Conservation (phyloP, 2,329 filamentous ascomycete species). For the Capronia coronata region DNA sequence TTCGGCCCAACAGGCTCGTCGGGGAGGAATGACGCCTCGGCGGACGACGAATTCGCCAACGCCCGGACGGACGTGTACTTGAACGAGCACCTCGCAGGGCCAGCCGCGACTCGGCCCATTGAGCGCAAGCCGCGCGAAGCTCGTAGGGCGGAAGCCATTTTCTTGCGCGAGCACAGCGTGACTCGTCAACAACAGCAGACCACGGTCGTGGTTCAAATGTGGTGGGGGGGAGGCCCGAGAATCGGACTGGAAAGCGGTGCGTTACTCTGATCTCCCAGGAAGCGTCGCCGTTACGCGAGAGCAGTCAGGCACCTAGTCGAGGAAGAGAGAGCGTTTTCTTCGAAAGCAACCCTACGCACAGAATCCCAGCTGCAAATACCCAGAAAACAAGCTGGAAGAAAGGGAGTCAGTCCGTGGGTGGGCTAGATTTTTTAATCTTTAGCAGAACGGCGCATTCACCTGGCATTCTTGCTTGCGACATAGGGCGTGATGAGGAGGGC, state of each 20-base stretch:
- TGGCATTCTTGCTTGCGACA: not conserved
- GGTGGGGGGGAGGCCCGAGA: not conserved
- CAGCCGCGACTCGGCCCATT: slow-evolving; percentile 5
- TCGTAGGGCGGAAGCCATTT: slow-evolving; percentile 19
- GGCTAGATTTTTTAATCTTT: not conserved
- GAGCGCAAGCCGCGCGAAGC: slow-evolving; percentile 15
- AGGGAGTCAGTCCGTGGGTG: not conserved
- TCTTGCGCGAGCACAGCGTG: not conserved
- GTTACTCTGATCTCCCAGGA: not conserved
- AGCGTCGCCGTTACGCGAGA: not conserved
- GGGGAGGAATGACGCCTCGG: slow-evolving; percentile 49
- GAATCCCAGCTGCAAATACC: too few relatives aligned
- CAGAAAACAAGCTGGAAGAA: too few relatives aligned
- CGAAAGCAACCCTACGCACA: too few relatives aligned
- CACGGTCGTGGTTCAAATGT: not conserved
- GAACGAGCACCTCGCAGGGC: slow-evolving; percentile 12
- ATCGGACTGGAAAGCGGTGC: not conserved
- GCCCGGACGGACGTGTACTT: slow-evolving; percentile 12
- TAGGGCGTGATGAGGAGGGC: not conserved
- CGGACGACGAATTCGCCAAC: slow-evolving; percentile 13
- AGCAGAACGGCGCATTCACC: too few relatives aligned
- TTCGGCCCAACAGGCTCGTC: slow-evolving; percentile 53
- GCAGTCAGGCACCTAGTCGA: too few relatives aligned
- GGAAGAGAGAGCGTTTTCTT: too few relatives aligned
- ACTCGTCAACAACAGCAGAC: not conserved